Conservation (phyloP, 1,139 yeast species). For the Blastobotrys indianensis region DNA sequence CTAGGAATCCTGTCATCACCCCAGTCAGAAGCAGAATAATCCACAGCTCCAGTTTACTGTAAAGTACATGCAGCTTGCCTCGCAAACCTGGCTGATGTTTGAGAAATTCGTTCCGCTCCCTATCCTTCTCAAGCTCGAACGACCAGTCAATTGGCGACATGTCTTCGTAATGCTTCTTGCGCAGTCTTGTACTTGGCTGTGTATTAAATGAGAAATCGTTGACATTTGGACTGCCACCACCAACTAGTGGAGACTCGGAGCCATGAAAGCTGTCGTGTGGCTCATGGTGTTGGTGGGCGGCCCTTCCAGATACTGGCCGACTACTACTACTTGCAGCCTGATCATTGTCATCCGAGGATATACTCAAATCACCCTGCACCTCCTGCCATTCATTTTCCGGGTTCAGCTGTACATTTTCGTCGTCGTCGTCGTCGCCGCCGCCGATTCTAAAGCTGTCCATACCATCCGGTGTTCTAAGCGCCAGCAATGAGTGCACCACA, state of each 20-base stretch:
- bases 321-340: background rate
- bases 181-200: background rate
- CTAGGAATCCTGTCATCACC: conserved; percentile 50
- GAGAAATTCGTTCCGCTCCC: conserved; percentile 19
- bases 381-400: too few species aligned
- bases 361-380: background rate
- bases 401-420: too few species aligned
- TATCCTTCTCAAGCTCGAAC: conserved; percentile 34
- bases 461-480: too few species aligned
- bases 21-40: conserved; percentile 51
- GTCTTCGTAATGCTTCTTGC: conserved; percentile 28
- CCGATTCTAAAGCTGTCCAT: too few species aligned
- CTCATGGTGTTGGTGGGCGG: background rate
- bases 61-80: conserved; percentile 14
- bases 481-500: too few species aligned
- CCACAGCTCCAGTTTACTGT: conserved; percentile 41
- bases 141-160: conserved; percentile 40
- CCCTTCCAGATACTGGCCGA: background rate
- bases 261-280: background rate
- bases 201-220: too few species aligned
- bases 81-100: conserved; percentile 17
- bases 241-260: background rate
- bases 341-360: background rate
- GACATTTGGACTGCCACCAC: too few species aligned
- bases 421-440: too few species aligned